These are phyloP conservation scores for Marasmius tenuissimus DNA, from an alignment of 1,284 basidiomycete species.

Conservation along the genomic window DNA sequence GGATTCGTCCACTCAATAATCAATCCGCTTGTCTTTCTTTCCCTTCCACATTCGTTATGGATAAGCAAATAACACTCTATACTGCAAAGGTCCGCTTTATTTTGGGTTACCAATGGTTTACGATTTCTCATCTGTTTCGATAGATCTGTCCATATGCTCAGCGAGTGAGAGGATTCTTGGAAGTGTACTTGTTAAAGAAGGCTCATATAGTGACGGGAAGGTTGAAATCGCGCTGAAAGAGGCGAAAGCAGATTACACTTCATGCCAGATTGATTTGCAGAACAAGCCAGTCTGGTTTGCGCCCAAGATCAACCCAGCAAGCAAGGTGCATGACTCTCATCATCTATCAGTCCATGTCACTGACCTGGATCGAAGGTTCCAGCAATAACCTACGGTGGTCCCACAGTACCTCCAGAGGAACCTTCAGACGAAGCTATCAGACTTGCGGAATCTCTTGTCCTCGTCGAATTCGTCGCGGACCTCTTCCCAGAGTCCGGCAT, in stretches of 20 bases:
- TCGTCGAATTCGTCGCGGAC: conserved; percentile 65
- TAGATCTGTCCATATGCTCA: conserved; percentile 51
- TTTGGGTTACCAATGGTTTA: no score
- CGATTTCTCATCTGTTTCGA: not conserved
- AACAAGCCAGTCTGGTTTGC: conserved; percentile 71
- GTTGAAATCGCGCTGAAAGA: conserved; percentile 61
- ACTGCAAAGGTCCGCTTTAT: conserved; percentile 38
- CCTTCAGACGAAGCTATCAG: conserved; percentile 59
- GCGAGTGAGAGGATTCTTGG: conserved; percentile 31
- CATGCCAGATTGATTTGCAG: conserved; percentile 53
- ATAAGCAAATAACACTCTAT: conserved; percentile 46
- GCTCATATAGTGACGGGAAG: conserved; percentile 24
- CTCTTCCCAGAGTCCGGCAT: conserved; percentile 44
- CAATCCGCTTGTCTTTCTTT: not conserved
- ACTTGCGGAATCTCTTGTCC: conserved; percentile 60
- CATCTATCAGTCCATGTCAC: not conserved
- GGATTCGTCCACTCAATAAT: no score
- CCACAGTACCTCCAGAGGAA: conserved; percentile 45
- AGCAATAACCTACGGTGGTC: conserved; percentile 58
- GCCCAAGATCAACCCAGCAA: conserved; percentile 58
- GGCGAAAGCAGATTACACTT: conserved; percentile 45
- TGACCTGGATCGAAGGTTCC: conserved; percentile 41
- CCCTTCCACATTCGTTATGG: conserved; percentile 15
- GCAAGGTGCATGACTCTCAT: conserved; percentile 44
- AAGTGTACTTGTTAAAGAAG: not conserved